These are phyloP conservation scores for Tarenaya hassleriana DNA, from an alignment of 345 rosid genomes.

Conservation along the genomic window DNA sequence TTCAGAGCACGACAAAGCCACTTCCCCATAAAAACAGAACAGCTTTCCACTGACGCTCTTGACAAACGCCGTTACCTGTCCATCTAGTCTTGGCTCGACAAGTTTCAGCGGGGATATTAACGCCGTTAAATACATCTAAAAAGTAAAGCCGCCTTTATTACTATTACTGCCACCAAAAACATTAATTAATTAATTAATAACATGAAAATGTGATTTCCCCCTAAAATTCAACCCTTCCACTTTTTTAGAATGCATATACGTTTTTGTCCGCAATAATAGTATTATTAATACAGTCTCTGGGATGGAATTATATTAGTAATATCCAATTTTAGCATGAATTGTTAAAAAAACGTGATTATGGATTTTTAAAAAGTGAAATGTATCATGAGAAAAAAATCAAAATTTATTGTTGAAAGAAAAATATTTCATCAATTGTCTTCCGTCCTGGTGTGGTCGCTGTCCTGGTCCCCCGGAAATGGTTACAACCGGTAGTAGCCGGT, in stretches of 20 bases:
- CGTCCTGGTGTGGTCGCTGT: conserved; percentile 27
- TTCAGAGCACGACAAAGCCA: conserved; percentile 68
- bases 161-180: conserved; percentile 7
- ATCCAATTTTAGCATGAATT: no score
- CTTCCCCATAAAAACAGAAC: conserved; percentile 58
- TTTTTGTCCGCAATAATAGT: no score
- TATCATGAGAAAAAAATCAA: background rate
- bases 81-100: conserved; percentile 23
- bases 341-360: background rate
- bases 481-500: conserved; percentile 36
- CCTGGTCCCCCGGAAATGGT: conserved; percentile 36
- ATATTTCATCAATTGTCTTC: conserved; percentile 22
- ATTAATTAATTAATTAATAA: conserved; percentile 6
- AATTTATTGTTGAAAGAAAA: conserved; percentile 19
- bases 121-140: conserved; percentile 36
- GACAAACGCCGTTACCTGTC: conserved; percentile 40
- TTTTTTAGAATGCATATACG: no score
- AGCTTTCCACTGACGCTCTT: conserved; percentile 43
- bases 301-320: no score
- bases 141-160: conserved; percentile 39
- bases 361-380: background rate
- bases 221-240: background rate
- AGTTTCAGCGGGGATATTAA: conserved; percentile 15
- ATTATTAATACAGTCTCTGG: no score
- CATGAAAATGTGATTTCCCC: background rate